Evolutionary conservation across 2,329 filamentous ascomycete species (phyloP), one percentile per base, ranked within the genome.

Genomic region (Davidsoniella virescens): DNA sequence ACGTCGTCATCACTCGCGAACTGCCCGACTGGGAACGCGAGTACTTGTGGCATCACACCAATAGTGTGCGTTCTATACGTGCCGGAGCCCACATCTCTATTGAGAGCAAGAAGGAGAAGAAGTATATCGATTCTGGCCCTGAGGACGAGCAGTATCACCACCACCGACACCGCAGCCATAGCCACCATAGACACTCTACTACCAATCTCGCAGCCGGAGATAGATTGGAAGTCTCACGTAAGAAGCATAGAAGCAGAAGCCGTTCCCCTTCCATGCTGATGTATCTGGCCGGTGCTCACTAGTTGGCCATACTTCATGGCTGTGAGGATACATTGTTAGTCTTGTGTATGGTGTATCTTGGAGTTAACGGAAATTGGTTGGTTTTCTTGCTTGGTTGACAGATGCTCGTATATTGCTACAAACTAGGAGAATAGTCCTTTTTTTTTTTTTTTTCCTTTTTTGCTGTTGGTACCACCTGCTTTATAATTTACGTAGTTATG

Each of bases 11-110:
- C 65, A 84, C 82, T 63, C 71, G 78, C 51, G 84, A 77, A 76
- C 77, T 87, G 47, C 74, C 76, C 3, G 78, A 86, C 57, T 73
- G 75, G 54, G 75, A 86, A 60, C 83, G 86, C 59, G 75, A 85
- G 52, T 67, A 77, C 51, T 72, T 87, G 45, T 88, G 84, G 72
- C 72, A 76, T 41, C 82, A 87, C 64, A 86, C 83, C 2, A 71
- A 71, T 54, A 66, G 71, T 41, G 61, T 85, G 55, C 78, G 79
- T n/a, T 73, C 78, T 58, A 70, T 69, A 60, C 67, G 70, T 5
- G 29, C 20, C 7, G 14, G 29, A 9, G 29, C 8, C 29, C 29
- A 33, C 4, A 33, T 33, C 12, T 33, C 29, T 12, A 9, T 9
- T 8, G 29, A 33, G 12, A 33, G 29, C 29, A 33, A 33, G 29